phyloP scores from a whole-genome alignment of 257 asterid species.

The Solanum boliviense region DNA sequence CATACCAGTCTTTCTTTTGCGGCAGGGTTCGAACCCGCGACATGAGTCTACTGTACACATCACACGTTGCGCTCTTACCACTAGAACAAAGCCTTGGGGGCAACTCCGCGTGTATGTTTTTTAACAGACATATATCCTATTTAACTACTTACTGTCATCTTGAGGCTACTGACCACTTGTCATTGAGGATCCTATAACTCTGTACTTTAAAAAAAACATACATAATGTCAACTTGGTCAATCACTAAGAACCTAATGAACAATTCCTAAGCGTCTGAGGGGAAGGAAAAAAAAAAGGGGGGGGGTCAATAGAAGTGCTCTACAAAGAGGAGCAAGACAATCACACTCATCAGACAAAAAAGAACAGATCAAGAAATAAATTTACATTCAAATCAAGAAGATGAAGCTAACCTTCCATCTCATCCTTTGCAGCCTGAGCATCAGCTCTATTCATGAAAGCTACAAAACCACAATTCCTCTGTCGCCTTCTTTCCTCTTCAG shows the following conservation, averaged over 20 bases:
- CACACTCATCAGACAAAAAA: not conserved
- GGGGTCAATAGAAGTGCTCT: not conserved
- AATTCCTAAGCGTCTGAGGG: not conserved
- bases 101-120: not conserved
- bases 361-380: not conserved
- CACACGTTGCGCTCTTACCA: not conserved
- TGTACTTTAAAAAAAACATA: too few species aligned
- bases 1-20: not conserved
- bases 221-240: not conserved
- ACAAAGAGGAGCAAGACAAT: not conserved
- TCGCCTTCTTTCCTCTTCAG: constrained; percentile 83
- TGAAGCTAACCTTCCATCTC: constrained; percentile 78
- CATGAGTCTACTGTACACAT: not conserved
- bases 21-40: not conserved
- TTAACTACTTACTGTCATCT: not conserved
- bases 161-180: not conserved
- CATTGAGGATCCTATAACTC: not conserved
- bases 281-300: too few species aligned
- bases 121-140: not conserved
- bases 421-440: constrained; percentile 94
- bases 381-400: not conserved
- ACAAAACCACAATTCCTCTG: constrained; percentile 94
- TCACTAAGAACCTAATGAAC: not conserved
- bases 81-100: not conserved
- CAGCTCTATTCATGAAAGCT: constrained; percentile 90